Base-by-base conservation (phyloP, 179 eudicot species). In the Carnegiea gigantea region DNA sequence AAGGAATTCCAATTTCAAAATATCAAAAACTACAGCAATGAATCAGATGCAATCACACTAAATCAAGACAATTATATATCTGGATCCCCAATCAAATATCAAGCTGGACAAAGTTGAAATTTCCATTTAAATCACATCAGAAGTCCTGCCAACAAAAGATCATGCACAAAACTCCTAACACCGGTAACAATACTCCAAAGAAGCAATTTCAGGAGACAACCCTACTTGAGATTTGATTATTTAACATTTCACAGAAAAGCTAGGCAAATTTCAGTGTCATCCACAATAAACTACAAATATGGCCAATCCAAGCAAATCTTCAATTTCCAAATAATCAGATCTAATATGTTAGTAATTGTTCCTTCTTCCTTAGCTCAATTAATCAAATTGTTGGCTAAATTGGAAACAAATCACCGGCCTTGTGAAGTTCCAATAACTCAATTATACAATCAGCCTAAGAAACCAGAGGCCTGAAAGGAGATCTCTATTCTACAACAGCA, bases 121-220 rank as follows among this genome's bases (percentile, higher is more conserved):
- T 67, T 51, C 51, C 73, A 6, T 43, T 62, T 30, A 23, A 78
- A 70, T 70, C 80, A 36, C 43, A 76, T 76, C 76, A 43, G 57
- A 54, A 36, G 23, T 36, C 82, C 73, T 75, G 79, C 57, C 20
- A 78, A 20, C 26, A 78, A 82, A 67, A 78, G 74, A 83, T 74
- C 82, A 83, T 23, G 33, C 2, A 28, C 13, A 43, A 10, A 54
- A 68, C 44, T 67, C 60, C 74, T 23, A 75, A 51, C 51, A 73
- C 65, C 10, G 33, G 21, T 33, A 65, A 24, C n/a, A 6, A 64
- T 76, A 76, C 54, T 28, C 76, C 76, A 72, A 57, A 43, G 67
- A 83, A 83, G 65, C 26, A 54, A 80, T 51, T 51, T 51, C 48
- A 33, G 51, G 33, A 48, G 33, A 48, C 10, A 54, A 48, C 53